These are phyloP conservation scores for Triglochin maritima DNA, from an alignment of 106 monocot genomes.

Conservation along the genomic window DNA sequence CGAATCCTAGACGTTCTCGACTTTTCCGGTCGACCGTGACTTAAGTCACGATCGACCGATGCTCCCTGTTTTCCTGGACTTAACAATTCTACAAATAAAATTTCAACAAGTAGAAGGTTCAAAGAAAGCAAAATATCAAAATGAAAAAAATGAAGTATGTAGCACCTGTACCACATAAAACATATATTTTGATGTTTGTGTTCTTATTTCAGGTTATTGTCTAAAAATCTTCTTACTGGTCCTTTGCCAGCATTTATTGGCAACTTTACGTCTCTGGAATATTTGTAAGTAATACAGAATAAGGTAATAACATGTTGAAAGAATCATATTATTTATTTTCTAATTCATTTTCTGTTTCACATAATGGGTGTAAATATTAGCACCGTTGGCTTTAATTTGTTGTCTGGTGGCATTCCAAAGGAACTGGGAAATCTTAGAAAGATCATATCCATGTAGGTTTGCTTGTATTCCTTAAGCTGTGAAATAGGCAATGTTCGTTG, in stretches of 20 bases:
- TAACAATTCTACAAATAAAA: no score
- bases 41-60: no score
- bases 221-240: conserved; percentile 11
- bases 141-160: no score
- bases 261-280: conserved; percentile 7
- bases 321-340: neutral
- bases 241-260: conserved; percentile 15
- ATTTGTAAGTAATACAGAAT: conserved; percentile 9
- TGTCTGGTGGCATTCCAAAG: conserved; percentile 9
- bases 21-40: no score
- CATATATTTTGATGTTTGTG: no score
- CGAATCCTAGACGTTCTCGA: no score
- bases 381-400: conserved; percentile 5
- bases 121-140: no score
- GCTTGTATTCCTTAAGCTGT: neutral
- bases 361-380: conserved; percentile 3
- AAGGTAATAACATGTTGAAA: neutral
- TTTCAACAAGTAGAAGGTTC: no score
- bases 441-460: conserved; percentile 7
- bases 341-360: neutral
- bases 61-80: no score
- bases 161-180: no score
- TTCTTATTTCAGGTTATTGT: conserved; percentile 8
- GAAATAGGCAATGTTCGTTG: neutral
- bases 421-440: conserved; percentile 17